Evolutionary conservation across 495 filamentous ascomycete genomes (phyloP).

Genomic region (Trichoderma erinaceum): DNA sequence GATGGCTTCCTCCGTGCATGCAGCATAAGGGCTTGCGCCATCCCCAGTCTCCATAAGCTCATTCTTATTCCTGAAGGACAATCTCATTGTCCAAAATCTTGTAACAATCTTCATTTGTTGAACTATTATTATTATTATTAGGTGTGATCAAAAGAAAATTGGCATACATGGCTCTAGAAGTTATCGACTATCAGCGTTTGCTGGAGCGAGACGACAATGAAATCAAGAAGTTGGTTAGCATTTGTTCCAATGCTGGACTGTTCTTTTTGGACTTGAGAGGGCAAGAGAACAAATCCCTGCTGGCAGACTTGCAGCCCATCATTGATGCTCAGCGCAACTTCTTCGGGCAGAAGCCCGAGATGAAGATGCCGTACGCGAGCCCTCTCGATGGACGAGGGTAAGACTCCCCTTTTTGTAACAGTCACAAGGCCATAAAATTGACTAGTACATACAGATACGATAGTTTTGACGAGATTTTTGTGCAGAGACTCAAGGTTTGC

Average conservation of each 20-base stretch:
- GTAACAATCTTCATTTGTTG: not conserved
- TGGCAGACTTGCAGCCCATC: constrained; percentile 2
- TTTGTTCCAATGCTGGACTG: constrained; percentile 5
- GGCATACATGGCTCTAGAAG: not conserved
- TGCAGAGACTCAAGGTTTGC: not conserved
- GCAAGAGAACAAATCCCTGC: not conserved
- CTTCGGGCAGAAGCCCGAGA: constrained; percentile 6
- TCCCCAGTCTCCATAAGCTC: not conserved
- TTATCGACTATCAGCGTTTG: constrained; percentile 6
- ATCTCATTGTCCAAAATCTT: not conserved
- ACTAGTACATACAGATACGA: not conserved
- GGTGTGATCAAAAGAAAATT: not conserved
- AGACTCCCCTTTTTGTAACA: not conserved
- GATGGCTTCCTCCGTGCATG: not conserved
- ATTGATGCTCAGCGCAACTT: not conserved
- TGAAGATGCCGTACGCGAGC: not conserved
- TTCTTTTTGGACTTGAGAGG: constrained; percentile 4
- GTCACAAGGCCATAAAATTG: not conserved
- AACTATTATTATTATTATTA: not conserved
- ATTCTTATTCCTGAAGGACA: not conserved
- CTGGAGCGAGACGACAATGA: not conserved
- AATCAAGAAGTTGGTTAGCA: not conserved
- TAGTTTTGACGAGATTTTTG: not conserved
- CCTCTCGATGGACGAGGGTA: not conserved
- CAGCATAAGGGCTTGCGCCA: not conserved